Conservation (phyloP, 305 asterid genomes). For the Ajuga reptans region DNA sequence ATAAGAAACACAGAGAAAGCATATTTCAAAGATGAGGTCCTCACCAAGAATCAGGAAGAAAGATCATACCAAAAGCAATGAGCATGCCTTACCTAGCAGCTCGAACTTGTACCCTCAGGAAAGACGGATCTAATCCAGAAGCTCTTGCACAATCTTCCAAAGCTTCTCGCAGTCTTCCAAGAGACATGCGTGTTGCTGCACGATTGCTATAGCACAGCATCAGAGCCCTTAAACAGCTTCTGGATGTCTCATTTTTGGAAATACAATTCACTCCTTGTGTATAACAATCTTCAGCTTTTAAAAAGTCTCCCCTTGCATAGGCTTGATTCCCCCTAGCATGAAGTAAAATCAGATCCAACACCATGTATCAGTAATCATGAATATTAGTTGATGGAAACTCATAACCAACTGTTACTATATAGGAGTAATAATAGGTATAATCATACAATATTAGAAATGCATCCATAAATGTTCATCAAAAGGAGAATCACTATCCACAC, state of each 20-base stretch:
- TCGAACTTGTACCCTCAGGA: slow-evolving; percentile 76
- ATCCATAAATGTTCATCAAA: not conserved
- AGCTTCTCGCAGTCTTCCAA: slow-evolving; percentile 83
- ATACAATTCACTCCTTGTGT: slow-evolving; percentile 70
- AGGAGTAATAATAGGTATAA: slow-evolving; percentile 4
- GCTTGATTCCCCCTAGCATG: slow-evolving; percentile 88
- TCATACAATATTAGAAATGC: not conserved
- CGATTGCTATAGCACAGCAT: slow-evolving; percentile 95
- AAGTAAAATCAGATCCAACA: slow-evolving; percentile 29
- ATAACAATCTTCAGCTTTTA: slow-evolving; percentile 82
- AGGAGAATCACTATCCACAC: slow-evolving; percentile 31
- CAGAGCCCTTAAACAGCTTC: slow-evolving; percentile 65
- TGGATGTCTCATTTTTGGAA: slow-evolving; percentile 57
- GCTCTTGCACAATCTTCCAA: slow-evolving; percentile 79
- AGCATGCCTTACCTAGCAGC: slow-evolving; percentile 75
- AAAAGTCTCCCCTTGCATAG: slow-evolving; percentile 70
- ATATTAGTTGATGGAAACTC: not conserved
- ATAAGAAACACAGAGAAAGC: not conserved
- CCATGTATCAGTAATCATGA: not conserved
- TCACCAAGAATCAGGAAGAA: slow-evolving; percentile 2
- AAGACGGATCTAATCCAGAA: slow-evolving; percentile 68
- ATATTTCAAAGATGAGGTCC: not conserved
- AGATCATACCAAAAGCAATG: slow-evolving; percentile 8
- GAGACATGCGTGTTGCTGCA: slow-evolving; percentile 92
- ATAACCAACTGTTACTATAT: not conserved